Percentiles rank a stretch among this genome's conserved stretches.
phyloP scores from a whole-genome alignment of 2,329 filamentous ascomycete genomes.

The Amphichorda felina region DNA sequence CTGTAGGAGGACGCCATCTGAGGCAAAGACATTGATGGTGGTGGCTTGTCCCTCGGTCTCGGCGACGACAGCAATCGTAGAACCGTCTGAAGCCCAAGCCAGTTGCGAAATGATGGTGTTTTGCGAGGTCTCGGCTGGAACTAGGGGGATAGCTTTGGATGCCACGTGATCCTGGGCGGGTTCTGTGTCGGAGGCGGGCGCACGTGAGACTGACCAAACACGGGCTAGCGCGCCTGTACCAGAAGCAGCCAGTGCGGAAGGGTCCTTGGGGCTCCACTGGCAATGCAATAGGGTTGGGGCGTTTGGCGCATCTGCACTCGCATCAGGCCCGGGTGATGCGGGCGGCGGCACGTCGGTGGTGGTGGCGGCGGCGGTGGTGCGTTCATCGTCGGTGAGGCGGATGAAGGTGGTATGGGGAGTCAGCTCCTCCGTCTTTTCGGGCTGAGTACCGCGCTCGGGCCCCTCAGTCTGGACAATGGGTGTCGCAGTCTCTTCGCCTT shows the following conservation, averaged over 20 bases:
- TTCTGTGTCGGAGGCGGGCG: conserved; percentile 29
- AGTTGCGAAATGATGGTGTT: conserved; percentile 45
- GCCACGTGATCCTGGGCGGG: conserved; percentile 28
- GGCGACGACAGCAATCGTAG: conserved; percentile 43
- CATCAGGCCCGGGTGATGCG: not conserved
- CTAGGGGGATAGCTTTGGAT: conserved; percentile 24
- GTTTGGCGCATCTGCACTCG: conserved; percentile 30
- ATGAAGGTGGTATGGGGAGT: conserved; percentile 48
- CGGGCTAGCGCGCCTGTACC: conserved; percentile 60
- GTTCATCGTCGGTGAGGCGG: conserved; percentile 33
- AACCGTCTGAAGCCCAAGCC: conserved; percentile 47
- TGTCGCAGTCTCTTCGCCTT: conserved; percentile 41
- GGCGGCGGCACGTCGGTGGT: not conserved
- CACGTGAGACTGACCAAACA: conserved; percentile 52
- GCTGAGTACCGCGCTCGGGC: conserved; percentile 51
- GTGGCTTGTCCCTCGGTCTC: conserved; percentile 39
- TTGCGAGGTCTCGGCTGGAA: conserved; percentile 40
- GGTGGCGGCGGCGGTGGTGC: too few species aligned
- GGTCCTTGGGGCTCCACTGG: conserved; percentile 56
- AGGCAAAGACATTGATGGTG: conserved; percentile 43
- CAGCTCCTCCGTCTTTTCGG: conserved; percentile 52
- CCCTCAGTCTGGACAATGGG: conserved; percentile 45
- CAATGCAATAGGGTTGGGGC: conserved; percentile 53
- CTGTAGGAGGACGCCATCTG: conserved; percentile 38
- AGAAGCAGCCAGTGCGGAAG: conserved; percentile 53